These are phyloP conservation scores for Cystofilobasidium ferigula DNA, from an alignment of 768 basidiomycete species.

Conservation along the genomic window DNA sequence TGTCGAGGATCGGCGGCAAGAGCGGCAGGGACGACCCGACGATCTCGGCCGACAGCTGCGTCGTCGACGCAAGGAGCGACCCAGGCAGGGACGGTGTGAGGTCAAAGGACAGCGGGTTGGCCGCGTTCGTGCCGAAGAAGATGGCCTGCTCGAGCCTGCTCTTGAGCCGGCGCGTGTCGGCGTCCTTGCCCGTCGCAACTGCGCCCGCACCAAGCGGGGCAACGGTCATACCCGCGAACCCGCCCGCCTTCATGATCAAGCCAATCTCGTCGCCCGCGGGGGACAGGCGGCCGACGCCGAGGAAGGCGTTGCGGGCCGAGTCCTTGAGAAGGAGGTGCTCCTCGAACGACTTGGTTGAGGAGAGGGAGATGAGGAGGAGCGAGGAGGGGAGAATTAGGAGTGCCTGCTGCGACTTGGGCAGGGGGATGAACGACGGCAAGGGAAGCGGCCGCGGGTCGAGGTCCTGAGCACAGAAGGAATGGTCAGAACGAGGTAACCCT, in stretches of 20 bases:
- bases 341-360: constrained; percentile 33
- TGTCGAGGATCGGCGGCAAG: constrained; percentile 67
- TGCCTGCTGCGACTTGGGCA: constrained; percentile 30
- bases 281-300: constrained; percentile 33
- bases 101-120: constrained; percentile 40
- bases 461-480: constrained; percentile 25
- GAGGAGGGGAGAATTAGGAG: constrained; percentile 39
- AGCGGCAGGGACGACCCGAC: constrained; percentile 46
- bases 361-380: constrained; percentile 36
- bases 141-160: constrained; percentile 41
- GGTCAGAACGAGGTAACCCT: not conserved
- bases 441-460: constrained; percentile 37
- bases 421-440: constrained; percentile 35
- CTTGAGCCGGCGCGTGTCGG: constrained; percentile 36
- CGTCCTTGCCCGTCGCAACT: constrained; percentile 15
- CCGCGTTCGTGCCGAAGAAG: constrained; percentile 34
- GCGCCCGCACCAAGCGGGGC: constrained; percentile 26
- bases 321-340: constrained; percentile 39
- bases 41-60: not conserved
- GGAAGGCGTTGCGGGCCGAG: constrained; percentile 36
- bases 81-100: constrained; percentile 20
- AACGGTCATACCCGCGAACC: constrained; percentile 27
- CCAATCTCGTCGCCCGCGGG: constrained; percentile 19
- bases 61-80: not conserved
- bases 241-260: constrained; percentile 29